Percentiles rank a stretch among this genome's conserved stretches.
phyloP scores from a whole-genome alignment of 179 eudicot species.

The Beta lomatogona region DNA sequence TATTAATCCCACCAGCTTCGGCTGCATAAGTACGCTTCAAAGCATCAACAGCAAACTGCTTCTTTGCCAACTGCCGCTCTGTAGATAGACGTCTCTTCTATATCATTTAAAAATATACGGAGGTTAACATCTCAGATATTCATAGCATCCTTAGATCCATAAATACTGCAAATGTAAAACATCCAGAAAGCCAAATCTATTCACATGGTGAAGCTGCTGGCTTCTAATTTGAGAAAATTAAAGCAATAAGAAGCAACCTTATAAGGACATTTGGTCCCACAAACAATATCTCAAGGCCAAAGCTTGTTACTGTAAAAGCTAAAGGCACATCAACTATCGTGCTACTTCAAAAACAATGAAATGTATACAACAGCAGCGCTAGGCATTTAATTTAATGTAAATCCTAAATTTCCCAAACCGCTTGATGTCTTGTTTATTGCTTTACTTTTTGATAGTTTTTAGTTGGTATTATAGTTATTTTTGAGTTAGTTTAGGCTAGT shows the following conservation, averaged over 20 bases:
- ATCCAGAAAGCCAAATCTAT: neutral
- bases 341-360: neutral
- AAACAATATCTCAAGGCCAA: neutral
- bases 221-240: neutral
- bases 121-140: slow-evolving; percentile 15
- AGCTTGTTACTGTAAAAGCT: neutral
- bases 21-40: slow-evolving; percentile 52
- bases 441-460: too few relatives aligned
- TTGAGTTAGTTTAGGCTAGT: too few relatives aligned
- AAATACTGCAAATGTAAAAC: neutral
- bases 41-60: slow-evolving; percentile 61
- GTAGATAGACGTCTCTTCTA: slow-evolving; percentile 59
- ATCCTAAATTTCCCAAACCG: neutral
- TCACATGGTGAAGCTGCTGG: neutral
- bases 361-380: neutral
- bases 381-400: neutral
- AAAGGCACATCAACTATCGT: neutral
- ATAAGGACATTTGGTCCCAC: neutral
- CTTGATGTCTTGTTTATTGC: too few relatives aligned
- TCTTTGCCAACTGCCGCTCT: slow-evolving; percentile 44
- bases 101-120: slow-evolving; percentile 15
- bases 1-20: slow-evolving; percentile 52
- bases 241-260: neutral
- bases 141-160: neutral
- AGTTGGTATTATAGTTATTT: too few relatives aligned